Evolutionary conservation across 192 early-diverging fungal genomes (phyloP), one percentile per base, ranked within the genome.

Genomic region (Linnemannia hyalina): DNA sequence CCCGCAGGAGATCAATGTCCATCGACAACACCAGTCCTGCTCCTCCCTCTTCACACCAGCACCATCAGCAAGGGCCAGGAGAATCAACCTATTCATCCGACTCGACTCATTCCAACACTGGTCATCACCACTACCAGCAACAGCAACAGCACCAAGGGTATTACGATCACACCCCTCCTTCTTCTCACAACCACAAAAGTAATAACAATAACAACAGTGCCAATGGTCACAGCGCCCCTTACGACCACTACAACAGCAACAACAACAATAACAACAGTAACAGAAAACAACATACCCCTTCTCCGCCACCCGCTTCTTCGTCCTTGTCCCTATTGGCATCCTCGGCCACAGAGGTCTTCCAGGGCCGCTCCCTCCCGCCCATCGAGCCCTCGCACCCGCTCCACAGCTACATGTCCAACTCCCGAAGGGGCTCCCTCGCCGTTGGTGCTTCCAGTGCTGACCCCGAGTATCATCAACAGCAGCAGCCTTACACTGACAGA

Each of bases 331-430:
- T 65, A 13, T 65, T 80, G 32, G 78, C 83, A 15, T 80, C 83
- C 35, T 57, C 70, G 29, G 73, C 79, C 29, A 47, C 57, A 15
- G 78, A 80, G 1, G 44, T 35, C 54, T 80, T 80, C 70, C 83
- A 80, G n/a, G 83, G 83, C 47, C 47, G 83, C 18, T 44, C 78
- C 46, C 46, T 85, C 5, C 83, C 83, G 7, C 83, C 83, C 18
- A 85, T 85, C 36, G 83, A 85, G 32, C 83, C 83, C 10, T 85
- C 83, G 23, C 83, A 85, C 20, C 83, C 83, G 4, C 78, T 85
- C 15, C 83, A 85, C 55, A 54, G 23, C 26, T 85, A 85, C 46
- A 85, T 85, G 83, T 73, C 74, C 60, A 85, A 63, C 75, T 85
- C 83, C 10, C 83, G 83, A 32, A 68, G 83, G 44, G 78, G 83